Percentiles rank a stretch among this genome's conserved stretches.
Conservation (phyloP, 371 early-diverging fungal genomes). For the Fennellomyces sp. region DNA sequence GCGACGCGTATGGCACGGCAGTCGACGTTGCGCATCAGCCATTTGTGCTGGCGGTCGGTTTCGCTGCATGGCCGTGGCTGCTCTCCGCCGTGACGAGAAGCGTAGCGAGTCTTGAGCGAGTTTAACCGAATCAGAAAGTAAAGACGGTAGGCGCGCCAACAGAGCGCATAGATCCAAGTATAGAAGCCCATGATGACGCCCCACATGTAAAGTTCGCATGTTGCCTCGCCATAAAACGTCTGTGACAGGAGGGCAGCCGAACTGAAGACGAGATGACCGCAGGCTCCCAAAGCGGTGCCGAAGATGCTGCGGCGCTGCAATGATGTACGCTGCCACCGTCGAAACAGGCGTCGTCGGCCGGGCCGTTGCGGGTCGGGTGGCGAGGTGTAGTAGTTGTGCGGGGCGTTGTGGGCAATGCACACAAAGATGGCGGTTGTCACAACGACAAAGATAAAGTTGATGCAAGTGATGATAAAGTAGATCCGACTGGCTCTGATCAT, state of each 20-base stretch:
- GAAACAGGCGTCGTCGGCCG: conserved; percentile 1
- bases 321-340: conserved; percentile 12
- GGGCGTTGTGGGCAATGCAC: not conserved
- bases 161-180: conserved; percentile 39
- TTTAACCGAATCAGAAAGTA: conserved; percentile 30
- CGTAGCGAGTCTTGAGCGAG: conserved; percentile 24
- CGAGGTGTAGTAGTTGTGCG: not conserved
- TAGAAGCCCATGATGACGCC: conserved; percentile 33
- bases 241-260: conserved; percentile 23
- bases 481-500: conserved; percentile 5
- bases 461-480: conserved; percentile 11
- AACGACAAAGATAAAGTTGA: conserved; percentile 18
- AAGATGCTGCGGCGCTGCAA: conserved; percentile 28
- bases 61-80: not conserved
- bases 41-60: conserved; percentile 28
- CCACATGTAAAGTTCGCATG: conserved; percentile 34
- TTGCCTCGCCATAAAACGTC: conserved; percentile 3
- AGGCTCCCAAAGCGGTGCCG: conserved; percentile 30
- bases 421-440: conserved; percentile 15
- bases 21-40: conserved; percentile 26
- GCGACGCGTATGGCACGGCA: conserved; percentile 3
- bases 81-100: not conserved
- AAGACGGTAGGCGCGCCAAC: conserved; percentile 30
- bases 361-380: not conserved
- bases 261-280: conserved; percentile 38